These are phyloP conservation scores for Leishmania braziliensis DNA, from an alignment of 208 protist genomes.

Conservation along the genomic window DNA sequence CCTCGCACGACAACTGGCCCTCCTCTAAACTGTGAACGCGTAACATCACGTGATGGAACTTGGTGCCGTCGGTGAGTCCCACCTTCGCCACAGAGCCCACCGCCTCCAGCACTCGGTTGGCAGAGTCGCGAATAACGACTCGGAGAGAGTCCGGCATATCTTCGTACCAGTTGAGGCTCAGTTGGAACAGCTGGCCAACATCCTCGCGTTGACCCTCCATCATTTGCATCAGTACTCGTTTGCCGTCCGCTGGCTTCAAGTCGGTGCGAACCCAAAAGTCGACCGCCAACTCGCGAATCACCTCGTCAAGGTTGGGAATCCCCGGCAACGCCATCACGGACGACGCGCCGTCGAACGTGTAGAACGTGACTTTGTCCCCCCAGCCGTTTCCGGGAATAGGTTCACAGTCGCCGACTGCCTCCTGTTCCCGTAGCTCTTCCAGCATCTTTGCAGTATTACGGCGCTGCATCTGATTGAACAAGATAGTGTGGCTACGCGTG, in stretches of 20 bases:
- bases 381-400: slow-evolving; percentile 85
- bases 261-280: slow-evolving; percentile 91
- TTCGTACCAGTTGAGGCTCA: slow-evolving; percentile 80
- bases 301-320: slow-evolving; percentile 84
- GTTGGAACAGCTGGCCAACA: slow-evolving; percentile 80
- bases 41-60: slow-evolving; percentile 86
- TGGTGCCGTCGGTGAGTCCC: slow-evolving; percentile 20
- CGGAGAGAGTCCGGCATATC: slow-evolving; percentile 70
- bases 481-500: slow-evolving; percentile 56
- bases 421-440: slow-evolving; percentile 33
- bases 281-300: slow-evolving; percentile 74
- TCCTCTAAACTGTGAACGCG: slow-evolving; percentile 79
- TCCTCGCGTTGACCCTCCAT: slow-evolving; percentile 80
- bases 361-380: slow-evolving; percentile 54
- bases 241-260: slow-evolving; percentile 42
- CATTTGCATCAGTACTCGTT: slow-evolving; percentile 79
- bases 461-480: slow-evolving; percentile 53
- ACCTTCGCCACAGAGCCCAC: slow-evolving; percentile 45
- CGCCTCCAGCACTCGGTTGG: slow-evolving; percentile 88
- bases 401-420: slow-evolving; percentile 19
- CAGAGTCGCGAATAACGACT: slow-evolving; percentile 75
- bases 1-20: slow-evolving; percentile 58
- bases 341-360: slow-evolving; percentile 72
- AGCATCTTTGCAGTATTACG: slow-evolving; percentile 64
- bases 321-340: slow-evolving; percentile 83